Conservation (phyloP, 1,284 basidiomycete species). For the Boletus semigastroideus region DNA sequence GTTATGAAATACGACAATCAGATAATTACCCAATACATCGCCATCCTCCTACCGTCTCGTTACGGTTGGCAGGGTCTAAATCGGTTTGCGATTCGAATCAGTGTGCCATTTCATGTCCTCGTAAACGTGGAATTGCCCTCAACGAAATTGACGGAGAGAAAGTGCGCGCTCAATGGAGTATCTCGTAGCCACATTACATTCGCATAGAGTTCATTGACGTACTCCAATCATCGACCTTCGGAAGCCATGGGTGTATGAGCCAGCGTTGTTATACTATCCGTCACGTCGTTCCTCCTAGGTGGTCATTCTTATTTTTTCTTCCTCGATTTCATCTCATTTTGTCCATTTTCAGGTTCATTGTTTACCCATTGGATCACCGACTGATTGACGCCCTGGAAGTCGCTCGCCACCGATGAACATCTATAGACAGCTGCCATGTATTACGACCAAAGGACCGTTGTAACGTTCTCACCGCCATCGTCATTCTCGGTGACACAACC, state of each 20-base stretch:
- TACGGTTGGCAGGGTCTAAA: no score
- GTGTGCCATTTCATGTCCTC: no score
- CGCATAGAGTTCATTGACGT: no score
- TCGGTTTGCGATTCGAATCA: no score
- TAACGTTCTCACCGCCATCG: slow-evolving; percentile 52
- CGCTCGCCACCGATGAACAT: slow-evolving; percentile 72
- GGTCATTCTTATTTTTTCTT: slow-evolving; percentile 14
- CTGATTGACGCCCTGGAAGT: slow-evolving; percentile 81
- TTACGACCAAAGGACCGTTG: slow-evolving; percentile 64
- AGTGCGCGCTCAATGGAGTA: no score
- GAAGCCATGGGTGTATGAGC: slow-evolving; percentile 62
- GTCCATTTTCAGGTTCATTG: slow-evolving; percentile 53
- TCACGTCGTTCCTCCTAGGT: slow-evolving; percentile 80
- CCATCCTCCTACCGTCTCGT: no score
- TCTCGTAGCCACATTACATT: no score
- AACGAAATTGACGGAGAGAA: no score
- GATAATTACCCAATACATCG: no score
- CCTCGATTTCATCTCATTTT: neutral
- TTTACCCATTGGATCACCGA: slow-evolving; percentile 88
- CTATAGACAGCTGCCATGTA: slow-evolving; percentile 78
- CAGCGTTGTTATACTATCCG: slow-evolving; percentile 66
- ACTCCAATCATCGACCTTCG: no score
- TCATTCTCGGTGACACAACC: slow-evolving; percentile 57
- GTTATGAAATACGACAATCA: no score
- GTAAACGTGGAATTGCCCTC: no score